These are phyloP conservation scores for Cladorrhinum sp. DNA, from an alignment of 2,329 filamentous ascomycete species.

Conservation along the genomic window DNA sequence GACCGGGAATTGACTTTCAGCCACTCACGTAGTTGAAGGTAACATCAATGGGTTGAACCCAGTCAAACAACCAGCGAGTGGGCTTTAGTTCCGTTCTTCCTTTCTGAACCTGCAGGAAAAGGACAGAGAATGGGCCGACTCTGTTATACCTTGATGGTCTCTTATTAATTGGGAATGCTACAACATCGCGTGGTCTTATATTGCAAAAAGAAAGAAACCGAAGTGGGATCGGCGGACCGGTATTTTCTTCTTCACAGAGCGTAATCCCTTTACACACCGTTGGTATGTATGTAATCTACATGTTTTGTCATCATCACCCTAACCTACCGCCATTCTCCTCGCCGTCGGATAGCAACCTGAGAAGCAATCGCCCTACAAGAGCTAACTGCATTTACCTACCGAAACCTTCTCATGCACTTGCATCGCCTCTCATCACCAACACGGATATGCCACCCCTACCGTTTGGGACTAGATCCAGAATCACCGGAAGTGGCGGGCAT, in stretches of 20 bases:
- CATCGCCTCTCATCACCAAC: background rate
- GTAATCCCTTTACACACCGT: background rate
- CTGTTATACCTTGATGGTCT: background rate
- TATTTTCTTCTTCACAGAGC: background rate
- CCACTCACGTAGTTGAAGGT: slow-evolving; percentile 9
- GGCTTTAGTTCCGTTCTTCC: background rate
- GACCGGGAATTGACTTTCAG: background rate
- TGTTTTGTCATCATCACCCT: background rate
- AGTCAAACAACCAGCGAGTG: background rate
- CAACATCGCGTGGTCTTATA: slow-evolving; percentile 3
- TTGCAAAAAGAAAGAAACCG: background rate
- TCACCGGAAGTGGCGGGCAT: background rate
- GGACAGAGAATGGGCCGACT: slow-evolving; percentile 2
- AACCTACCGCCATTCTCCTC: background rate
- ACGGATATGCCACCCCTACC: background rate
- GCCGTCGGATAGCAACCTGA: background rate
- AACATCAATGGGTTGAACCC: background rate
- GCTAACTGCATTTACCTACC: background rate
- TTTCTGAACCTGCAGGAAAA: background rate
- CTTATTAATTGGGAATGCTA: background rate
- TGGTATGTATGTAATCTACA: background rate
- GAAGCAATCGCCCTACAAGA: background rate
- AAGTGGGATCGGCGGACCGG: background rate
- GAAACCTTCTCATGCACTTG: background rate
- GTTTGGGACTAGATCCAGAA: background rate